phyloP scores from a whole-genome alignment of 2,329 filamentous ascomycete genomes.

The Gnomoniopsis smithogilvyi region DNA sequence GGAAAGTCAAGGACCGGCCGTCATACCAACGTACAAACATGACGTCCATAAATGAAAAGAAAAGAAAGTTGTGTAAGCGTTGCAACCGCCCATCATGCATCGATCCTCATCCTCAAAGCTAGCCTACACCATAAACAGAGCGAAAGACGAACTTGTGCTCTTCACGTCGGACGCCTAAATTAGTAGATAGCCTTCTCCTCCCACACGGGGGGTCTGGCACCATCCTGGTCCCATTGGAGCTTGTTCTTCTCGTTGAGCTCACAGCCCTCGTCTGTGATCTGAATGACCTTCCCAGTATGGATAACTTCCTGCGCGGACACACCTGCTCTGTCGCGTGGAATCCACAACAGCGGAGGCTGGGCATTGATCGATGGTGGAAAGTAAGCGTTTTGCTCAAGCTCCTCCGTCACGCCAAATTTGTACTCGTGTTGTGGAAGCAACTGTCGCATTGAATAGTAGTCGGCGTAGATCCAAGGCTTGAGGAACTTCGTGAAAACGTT shows the following conservation, averaged over 20 bases:
- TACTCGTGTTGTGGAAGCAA: slow-evolving; percentile 59
- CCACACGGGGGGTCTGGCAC: slow-evolving; percentile 32
- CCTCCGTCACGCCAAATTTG: slow-evolving; percentile 57
- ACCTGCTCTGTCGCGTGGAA: slow-evolving; percentile 71
- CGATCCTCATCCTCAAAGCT: too few species aligned
- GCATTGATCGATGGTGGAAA: slow-evolving; percentile 67
- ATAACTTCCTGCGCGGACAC: slow-evolving; percentile 74
- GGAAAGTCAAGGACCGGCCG: background rate
- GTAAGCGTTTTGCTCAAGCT: slow-evolving; percentile 67
- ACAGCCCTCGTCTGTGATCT: slow-evolving; percentile 78
- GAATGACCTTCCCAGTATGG: slow-evolving; percentile 68
- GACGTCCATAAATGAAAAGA: background rate
- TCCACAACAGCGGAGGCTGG: slow-evolving; percentile 72
- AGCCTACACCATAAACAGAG: background rate
- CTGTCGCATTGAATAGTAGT: slow-evolving; percentile 68
- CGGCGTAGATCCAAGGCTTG: slow-evolving; percentile 72
- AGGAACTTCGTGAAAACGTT: slow-evolving; percentile 66
- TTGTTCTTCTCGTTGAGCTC: slow-evolving; percentile 66
- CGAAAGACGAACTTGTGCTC: background rate
- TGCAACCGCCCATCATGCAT: background rate
- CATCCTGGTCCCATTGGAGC: slow-evolving; percentile 32
- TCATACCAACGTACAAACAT: background rate
- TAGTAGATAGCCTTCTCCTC: slow-evolving; percentile 34
- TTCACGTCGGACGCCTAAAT: background rate
- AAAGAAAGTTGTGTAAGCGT: background rate